A percentile compares a stretch with the other conserved stretches of the same genome.
Conservation (phyloP, 2,329 filamentous ascomycete species). For the Hymenoscyphus fructigenus region DNA sequence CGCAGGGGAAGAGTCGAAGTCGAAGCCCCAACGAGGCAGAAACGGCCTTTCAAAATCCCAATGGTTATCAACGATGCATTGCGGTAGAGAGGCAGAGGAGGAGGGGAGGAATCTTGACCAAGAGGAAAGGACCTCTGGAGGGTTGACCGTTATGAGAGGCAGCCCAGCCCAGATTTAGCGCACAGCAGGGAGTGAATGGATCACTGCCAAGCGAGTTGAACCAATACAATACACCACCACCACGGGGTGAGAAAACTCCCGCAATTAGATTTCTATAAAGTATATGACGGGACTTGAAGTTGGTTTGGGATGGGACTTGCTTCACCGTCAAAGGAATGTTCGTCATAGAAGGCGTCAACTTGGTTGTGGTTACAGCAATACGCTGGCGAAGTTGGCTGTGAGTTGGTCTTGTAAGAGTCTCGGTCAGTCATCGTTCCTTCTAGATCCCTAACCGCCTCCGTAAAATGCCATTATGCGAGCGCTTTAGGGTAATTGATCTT, state of each 20-base stretch:
- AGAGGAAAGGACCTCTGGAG: not conserved
- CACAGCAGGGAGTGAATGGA: conserved; percentile 2
- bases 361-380: not conserved
- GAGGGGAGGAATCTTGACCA: not conserved
- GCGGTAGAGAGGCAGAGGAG: conserved; percentile 11
- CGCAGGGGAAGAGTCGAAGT: conserved; percentile 21
- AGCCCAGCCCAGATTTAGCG: not conserved
- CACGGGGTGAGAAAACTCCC: not conserved
- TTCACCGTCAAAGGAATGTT: not conserved
- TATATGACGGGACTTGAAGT: not conserved
- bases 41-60: conserved; percentile 27
- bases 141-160: not conserved
- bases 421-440: too few relatives aligned
- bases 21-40: conserved; percentile 32
- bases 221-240: not conserved
- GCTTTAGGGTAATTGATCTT: too few relatives aligned
- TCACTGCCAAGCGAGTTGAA: not conserved
- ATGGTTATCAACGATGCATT: conserved; percentile 35
- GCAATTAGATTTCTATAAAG: not conserved
- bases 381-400: not conserved
- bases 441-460: too few relatives aligned
- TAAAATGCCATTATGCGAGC: too few relatives aligned
- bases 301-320: not conserved
- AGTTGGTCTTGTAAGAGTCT: not conserved
- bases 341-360: not conserved